These are phyloP conservation scores for Metarhizium guizhouense DNA, from an alignment of 2,329 filamentous ascomycete species.

Conservation along the genomic window DNA sequence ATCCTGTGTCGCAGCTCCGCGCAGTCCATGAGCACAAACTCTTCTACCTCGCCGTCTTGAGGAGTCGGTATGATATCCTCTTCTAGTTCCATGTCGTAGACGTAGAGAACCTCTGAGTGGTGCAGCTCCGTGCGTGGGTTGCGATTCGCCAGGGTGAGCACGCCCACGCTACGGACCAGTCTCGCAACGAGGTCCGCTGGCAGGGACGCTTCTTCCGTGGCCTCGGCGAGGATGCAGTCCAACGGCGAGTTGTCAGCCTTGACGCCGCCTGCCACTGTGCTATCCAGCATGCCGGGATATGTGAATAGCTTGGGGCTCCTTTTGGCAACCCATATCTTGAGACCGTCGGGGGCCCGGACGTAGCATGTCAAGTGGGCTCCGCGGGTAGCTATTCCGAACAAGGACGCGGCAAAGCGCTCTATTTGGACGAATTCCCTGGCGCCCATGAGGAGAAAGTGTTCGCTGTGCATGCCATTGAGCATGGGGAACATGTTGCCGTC, in stretches of 20 bases:
- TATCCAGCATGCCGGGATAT: conserved; percentile 68
- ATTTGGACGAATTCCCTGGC: conserved; percentile 32
- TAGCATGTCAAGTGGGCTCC: conserved; percentile 61
- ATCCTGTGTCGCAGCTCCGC: conserved; percentile 51
- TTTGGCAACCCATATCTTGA: conserved; percentile 65
- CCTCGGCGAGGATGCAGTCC: conserved; percentile 62
- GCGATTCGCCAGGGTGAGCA: conserved; percentile 26
- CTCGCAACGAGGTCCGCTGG: conserved; percentile 16
- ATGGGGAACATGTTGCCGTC: conserved; percentile 27
- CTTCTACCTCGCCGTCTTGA: conserved; percentile 69
- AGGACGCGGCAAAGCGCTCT: conserved; percentile 51
- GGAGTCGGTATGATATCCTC: conserved; percentile 52
- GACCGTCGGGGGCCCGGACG: conserved; percentile 23
- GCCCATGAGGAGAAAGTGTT: conserved; percentile 32
- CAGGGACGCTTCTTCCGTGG: conserved; percentile 58
- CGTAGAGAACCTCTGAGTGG: conserved; percentile 44
- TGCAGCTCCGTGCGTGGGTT: conserved; percentile 17
- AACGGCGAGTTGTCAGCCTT: conserved; percentile 56
- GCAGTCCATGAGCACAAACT: conserved; percentile 60
- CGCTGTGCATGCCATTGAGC: conserved; percentile 30
- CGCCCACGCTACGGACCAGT: conserved; percentile 18
- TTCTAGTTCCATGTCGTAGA: conserved; percentile 66
- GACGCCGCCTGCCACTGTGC: conserved; percentile 71
- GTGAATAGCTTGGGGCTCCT: conserved; percentile 59
- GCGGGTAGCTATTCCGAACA: conserved; percentile 61